phyloP scores from a whole-genome alignment of 352 stramenopile species.

The Globisporangium polare region DNA sequence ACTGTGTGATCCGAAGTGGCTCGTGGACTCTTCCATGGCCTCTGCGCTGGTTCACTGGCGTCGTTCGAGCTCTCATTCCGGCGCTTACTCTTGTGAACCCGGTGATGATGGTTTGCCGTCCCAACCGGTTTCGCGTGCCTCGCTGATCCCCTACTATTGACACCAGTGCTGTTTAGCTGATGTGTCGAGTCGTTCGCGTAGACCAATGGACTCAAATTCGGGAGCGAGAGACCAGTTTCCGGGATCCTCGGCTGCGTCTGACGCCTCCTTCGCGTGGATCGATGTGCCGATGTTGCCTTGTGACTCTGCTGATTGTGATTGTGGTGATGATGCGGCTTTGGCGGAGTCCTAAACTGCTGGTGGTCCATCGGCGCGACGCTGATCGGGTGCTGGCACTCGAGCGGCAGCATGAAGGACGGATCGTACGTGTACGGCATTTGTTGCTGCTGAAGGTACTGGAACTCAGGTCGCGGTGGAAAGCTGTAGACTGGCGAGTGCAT shows the following conservation, averaged over 20 bases:
- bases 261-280: conserved; percentile 5
- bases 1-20: not conserved
- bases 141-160: not conserved
- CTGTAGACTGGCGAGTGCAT: conserved; percentile 14
- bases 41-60: not conserved
- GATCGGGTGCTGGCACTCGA: conserved; percentile 5
- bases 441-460: not conserved
- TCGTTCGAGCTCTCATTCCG: conserved; percentile 3
- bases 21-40: conserved; percentile 15
- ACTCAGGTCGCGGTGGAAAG: conserved; percentile 1
- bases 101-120: not conserved
- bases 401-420: conserved; percentile 6
- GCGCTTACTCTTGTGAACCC: conserved; percentile 9
- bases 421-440: conserved; percentile 8
- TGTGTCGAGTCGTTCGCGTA: not conserved
- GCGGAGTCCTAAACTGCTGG: conserved; percentile 2
- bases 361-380: conserved; percentile 7
- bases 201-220: not conserved
- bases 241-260: conserved; percentile 5
- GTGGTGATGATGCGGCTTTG: not conserved
- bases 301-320: not conserved
- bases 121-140: not conserved
- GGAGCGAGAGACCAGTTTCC: conserved; percentile 1
- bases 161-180: not conserved
- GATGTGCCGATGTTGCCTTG: not conserved